Conservation (phyloP, 805 yeast genomes). For the Pichia kluyveri region DNA sequence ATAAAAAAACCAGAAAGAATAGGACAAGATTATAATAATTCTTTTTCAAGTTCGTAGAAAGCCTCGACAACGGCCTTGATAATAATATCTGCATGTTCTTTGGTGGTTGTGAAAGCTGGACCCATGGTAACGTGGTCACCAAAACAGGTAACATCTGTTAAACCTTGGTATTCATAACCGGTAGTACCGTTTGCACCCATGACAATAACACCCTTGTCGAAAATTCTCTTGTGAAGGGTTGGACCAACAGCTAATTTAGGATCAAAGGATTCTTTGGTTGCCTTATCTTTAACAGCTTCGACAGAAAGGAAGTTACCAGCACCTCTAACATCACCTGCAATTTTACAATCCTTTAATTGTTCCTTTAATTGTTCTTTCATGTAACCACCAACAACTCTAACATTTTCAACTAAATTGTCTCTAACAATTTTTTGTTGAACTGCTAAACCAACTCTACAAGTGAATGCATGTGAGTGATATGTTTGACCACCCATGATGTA, state of each 20-base stretch:
- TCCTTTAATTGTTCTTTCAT: conserved; percentile 31
- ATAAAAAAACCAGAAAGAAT: too few relatives aligned
- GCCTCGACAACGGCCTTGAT: conserved; percentile 31
- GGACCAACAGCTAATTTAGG: conserved; percentile 29
- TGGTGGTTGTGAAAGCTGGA: conserved; percentile 36
- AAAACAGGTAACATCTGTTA: conserved; percentile 19
- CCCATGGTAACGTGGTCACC: conserved; percentile 43
- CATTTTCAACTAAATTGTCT: conserved; percentile 30
- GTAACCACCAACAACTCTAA: conserved; percentile 33
- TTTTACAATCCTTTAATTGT: conserved; percentile 26
- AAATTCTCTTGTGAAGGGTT: conserved; percentile 26
- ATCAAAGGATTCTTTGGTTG: conserved; percentile 41
- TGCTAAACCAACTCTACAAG: conserved; percentile 37
- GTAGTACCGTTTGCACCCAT: conserved; percentile 40
- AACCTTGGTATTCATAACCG: conserved; percentile 16
- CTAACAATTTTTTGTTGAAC: conserved; percentile 34
- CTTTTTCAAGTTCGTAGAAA: conserved; percentile 29
- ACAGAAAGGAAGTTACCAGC: conserved; percentile 52
- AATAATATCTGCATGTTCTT: conserved; percentile 34
- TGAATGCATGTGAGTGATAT: conserved; percentile 38
- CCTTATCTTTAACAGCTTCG: conserved; percentile 46
- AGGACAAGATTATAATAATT: conserved; percentile 3
- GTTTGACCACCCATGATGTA: conserved; percentile 39
- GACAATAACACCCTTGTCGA: conserved; percentile 37
- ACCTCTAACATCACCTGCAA: conserved; percentile 56